Evolutionary conservation across 176 grass and related monocot genomes (phyloP).

Genomic region (Cymbopogon citratus): DNA sequence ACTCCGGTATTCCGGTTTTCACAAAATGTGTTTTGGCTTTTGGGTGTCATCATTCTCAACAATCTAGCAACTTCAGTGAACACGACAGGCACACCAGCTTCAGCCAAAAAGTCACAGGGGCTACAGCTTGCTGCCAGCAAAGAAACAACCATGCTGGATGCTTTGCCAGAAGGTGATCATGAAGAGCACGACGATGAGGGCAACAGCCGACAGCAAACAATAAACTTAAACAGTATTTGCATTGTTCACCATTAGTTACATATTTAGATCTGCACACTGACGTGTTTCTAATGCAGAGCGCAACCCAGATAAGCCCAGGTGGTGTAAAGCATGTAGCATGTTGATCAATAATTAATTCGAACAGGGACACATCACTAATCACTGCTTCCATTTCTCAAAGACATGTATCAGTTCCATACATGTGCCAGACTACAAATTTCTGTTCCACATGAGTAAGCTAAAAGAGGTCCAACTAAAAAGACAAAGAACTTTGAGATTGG

Average conservation of each 20-base stretch:
- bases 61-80: background rate
- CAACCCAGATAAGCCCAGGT: background rate
- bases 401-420: no score
- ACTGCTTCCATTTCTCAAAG: background rate
- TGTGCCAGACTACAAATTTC: background rate
- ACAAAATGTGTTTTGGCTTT: background rate
- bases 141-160: no score
- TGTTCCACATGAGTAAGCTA: background rate
- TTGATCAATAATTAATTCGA: background rate
- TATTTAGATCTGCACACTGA: background rate
- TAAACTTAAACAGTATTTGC: background rate
- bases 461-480: background rate
- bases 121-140: no score
- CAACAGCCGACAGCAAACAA: no score
- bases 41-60: background rate
- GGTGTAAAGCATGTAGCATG: background rate
- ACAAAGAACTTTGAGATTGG: background rate
- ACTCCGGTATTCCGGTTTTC: background rate
- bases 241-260: background rate
- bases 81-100: no score
- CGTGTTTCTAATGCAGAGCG: background rate
- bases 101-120: no score
- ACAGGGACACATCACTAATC: background rate
- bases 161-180: no score
- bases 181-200: no score